Base-by-base conservation (phyloP, 202 grass and related monocot genomes). In the Saccharum hybrid region DNA sequence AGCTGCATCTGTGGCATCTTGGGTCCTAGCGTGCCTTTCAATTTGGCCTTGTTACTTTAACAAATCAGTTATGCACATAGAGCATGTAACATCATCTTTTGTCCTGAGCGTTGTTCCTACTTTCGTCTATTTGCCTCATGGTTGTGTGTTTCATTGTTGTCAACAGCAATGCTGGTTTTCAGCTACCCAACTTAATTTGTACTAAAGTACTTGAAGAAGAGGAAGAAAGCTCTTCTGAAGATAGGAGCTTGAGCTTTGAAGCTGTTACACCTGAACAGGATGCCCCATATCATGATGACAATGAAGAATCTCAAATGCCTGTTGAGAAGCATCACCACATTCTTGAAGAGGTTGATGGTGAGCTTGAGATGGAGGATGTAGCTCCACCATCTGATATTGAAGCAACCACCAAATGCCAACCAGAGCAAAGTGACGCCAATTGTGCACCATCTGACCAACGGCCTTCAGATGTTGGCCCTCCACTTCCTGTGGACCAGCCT, bases 301-400 rank as follows among this genome's bases (percentile, higher is more conserved):
- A 80, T 61, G 88, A 73, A 66, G 83, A 68, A 64, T 83, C 75
- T 74, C 86, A 91, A 59, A 93, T 65, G 39, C 74, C 68, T 23
- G 64, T 70, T 62, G 88, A 97, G 74, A 97, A 90, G 74, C 93
- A 95, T 87, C 84, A 82, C 23, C 90, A 36, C 68, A 79, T 98
- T 48, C 84, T 98, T 72, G 93, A 93, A 89, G 96, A 98, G 45
- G 91, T 98, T 83, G 96, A 98, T 80, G 93, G 91, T 77, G 96
- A 98, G 79, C 91, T 98, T 78, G 96, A 98, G 84, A 96, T 98
- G 96, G 96, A 98, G 89, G 96, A 98, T 92, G 89, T 94, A 76
- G 84, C 96, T 83, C 93, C 96, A 48, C 75, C 84, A 30, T 87
- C 76, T 80, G 86, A 93, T 60, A 71, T 65, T 77, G 89, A 85